phyloP scores from a whole-genome alignment of 257 asterid species.

The Solanum arcanum region DNA sequence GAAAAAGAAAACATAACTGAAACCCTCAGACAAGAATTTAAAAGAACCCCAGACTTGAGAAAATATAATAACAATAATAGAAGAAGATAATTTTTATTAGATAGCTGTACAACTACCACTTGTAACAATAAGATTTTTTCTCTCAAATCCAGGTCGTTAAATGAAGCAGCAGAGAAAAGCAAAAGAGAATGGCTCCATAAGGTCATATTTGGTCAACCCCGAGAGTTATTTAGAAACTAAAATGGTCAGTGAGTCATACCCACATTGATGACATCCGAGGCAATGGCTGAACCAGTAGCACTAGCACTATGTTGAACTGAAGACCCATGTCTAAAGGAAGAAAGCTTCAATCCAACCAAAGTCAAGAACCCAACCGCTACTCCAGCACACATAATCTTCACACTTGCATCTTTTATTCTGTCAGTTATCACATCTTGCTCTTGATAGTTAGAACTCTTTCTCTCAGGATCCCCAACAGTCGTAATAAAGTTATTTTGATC shows the following conservation, averaged over 20 bases:
- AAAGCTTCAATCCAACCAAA: conserved; percentile 54
- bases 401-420: conserved; percentile 50
- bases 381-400: conserved; percentile 88
- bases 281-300: conserved; percentile 27
- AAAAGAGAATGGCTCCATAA: background rate
- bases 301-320: conserved; percentile 27
- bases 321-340: conserved; percentile 34
- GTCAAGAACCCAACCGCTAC: conserved; percentile 72
- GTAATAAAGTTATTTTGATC: conserved; percentile 22
- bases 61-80: background rate
- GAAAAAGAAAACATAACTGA: background rate
- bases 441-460: conserved; percentile 20
- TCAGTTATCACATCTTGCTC: conserved; percentile 55
- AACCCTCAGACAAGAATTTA: background rate
- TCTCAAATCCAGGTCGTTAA: background rate
- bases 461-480: conserved; percentile 16
- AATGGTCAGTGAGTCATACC: conserved; percentile 44
- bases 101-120: background rate
- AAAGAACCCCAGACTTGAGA: background rate
- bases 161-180: background rate
- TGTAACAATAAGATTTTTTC: background rate
- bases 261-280: conserved; percentile 61
- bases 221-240: background rate
- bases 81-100: background rate
- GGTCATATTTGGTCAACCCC: background rate